These are phyloP conservation scores for Capsicum pubescens DNA, from an alignment of 257 asterid species.

Conservation along the genomic window DNA sequence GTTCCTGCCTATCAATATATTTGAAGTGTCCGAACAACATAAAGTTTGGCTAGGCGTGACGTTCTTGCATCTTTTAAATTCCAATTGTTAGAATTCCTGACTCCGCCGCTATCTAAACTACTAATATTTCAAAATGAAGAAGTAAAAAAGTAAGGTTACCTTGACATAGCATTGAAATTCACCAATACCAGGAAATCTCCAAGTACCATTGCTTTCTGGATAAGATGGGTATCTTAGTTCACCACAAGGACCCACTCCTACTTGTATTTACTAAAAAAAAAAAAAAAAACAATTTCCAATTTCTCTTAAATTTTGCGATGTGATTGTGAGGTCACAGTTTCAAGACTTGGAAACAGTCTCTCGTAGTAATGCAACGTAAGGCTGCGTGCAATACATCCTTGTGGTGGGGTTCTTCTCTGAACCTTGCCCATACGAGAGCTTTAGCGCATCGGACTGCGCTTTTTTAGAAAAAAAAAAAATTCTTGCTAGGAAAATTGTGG, in stretches of 20 bases:
- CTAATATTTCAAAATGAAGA: not conserved
- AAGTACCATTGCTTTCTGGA: conserved; percentile 91
- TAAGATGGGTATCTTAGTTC: conserved; percentile 97
- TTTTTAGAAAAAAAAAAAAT: too few relatives aligned
- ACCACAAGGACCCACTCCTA: conserved; percentile 98
- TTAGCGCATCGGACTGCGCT: too few relatives aligned
- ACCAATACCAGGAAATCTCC: conserved; percentile 92
- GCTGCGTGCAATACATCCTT: too few relatives aligned
- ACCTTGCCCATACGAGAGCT: too few relatives aligned
- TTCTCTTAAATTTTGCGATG: too few relatives aligned
- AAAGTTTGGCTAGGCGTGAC: not conserved
- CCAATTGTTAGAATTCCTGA: not conserved
- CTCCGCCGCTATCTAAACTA: not conserved
- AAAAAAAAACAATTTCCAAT: too few relatives aligned
- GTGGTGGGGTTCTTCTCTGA: too few relatives aligned
- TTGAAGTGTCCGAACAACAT: not conserved
- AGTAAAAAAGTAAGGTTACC: conserved; percentile 43
- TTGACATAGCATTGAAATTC: conserved; percentile 93
- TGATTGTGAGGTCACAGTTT: too few relatives aligned
- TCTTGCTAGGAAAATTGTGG: not conserved
- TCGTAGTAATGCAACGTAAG: too few relatives aligned
- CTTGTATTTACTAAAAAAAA: conserved; percentile 79
- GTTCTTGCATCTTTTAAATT: not conserved
- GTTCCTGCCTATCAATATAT: not conserved
- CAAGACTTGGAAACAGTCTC: too few relatives aligned